Base-by-base conservation (phyloP, 1,284 basidiomycete genomes). In the Somion occarium region DNA sequence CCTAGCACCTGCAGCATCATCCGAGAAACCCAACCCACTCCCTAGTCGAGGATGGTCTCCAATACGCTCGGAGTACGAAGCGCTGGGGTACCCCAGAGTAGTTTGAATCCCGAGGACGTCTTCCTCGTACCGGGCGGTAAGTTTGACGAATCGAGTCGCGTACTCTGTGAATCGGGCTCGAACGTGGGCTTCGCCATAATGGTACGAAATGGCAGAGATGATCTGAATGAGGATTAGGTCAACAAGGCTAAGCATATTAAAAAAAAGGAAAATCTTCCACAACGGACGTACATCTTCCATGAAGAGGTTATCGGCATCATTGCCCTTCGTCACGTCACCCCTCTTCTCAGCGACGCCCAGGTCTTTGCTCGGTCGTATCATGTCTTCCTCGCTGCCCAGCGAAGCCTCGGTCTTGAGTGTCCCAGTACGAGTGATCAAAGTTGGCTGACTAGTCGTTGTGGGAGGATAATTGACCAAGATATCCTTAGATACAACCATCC, bases 401-500 rank as follows among this genome's bases (percentile, higher is more conserved):
- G 81, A 79, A 5, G 71, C 69, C 58, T 89, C 87, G 1, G 81
- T 72, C 61, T 81, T 83, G 42, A 88, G 60, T 1, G 82, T 78
- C 2, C 82, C 83, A 1, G 76, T 73, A 38, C 85, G 78, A 19
- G 69, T 63, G 18, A 82, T 64, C 7, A 76, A 73, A 13, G 71
- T 64, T 22, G 72, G 61, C 24, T 72, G 69, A 1, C 63, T 68
- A 26, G 69, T 60, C 2, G 69, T 70, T 0, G 76, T 72, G n/a
- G n/a, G 7, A 5, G 85, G 84, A 59, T 79, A 80, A 20, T 73
- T 77, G 13, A 65, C 62, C 53, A 81, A 78, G 44, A 95, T 91
- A 59, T 93, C 88, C 65, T 88, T 94, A 39, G 89, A 84, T 1
- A 98, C 85, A 2, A 85, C 87, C 54, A 98, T 88, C 47, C 83